phyloP scores from a whole-genome alignment of 306 rosid species.

The Gastrolobium villosum region DNA sequence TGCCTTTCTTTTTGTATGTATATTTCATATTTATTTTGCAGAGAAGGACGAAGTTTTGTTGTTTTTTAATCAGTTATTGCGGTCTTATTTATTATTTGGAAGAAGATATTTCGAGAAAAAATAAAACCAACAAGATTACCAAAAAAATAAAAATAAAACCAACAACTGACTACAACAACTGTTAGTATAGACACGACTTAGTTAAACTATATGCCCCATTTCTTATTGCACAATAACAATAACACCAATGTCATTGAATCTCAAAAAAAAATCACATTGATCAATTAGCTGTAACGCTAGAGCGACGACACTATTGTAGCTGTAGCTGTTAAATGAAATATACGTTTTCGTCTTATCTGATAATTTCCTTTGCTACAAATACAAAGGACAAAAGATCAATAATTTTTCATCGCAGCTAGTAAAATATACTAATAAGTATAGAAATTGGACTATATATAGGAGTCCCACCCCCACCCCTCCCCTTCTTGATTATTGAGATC shows the following conservation, averaged over 20 bases:
- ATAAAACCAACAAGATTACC: too few species aligned
- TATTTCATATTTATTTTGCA: conserved; percentile 21
- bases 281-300: conserved; percentile 41
- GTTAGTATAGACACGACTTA: conserved; percentile 1
- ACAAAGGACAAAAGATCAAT: conserved; percentile 50
- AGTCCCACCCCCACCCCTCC: not conserved
- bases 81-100: conserved; percentile 6
- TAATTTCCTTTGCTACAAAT: conserved; percentile 44
- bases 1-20: conserved; percentile 14
- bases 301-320: conserved; percentile 41
- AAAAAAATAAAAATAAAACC: too few species aligned
- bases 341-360: conserved; percentile 41
- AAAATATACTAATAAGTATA: conserved; percentile 9
- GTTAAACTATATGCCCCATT: not conserved
- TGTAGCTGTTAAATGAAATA: conserved; percentile 44
- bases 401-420: conserved; percentile 12
- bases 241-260: conserved; percentile 49
- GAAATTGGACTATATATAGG: conserved; percentile 4
- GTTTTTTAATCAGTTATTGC: conserved; percentile 36
- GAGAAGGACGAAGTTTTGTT: conserved; percentile 45
- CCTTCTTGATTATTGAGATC: conserved; percentile 49
- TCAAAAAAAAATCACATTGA: conserved; percentile 26
- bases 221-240: not conserved
- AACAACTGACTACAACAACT: too few species aligned
- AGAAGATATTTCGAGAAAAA: conserved; percentile 7